A percentile compares a stretch with the other conserved stretches of the same genome.
phyloP scores from a whole-genome alignment of 805 yeast genomes.

The Teunomyces cretensis region DNA sequence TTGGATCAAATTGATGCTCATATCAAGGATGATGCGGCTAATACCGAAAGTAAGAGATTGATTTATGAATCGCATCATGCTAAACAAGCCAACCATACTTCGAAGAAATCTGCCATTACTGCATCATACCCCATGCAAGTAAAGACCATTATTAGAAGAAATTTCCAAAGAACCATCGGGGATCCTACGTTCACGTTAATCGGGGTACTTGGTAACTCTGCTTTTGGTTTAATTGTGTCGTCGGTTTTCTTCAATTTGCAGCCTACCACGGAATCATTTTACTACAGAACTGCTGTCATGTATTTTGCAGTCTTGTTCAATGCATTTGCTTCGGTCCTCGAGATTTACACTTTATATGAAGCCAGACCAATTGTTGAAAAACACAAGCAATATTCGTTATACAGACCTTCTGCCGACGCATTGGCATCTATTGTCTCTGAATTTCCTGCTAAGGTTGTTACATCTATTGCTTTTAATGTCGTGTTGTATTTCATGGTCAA shows the following conservation, averaged over 20 bases:
- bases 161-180: conserved; percentile 53
- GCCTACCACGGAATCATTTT: conserved; percentile 52
- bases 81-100: conserved; percentile 41
- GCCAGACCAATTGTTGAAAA: conserved; percentile 66
- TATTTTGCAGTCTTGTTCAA: conserved; percentile 62
- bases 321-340: conserved; percentile 60
- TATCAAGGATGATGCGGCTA: conserved; percentile 18
- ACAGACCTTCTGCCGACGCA: conserved; percentile 74
- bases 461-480: conserved; percentile 33
- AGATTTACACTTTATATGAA: conserved; percentile 56
- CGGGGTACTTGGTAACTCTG: conserved; percentile 50
- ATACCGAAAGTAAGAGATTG: conserved; percentile 10
- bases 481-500: conserved; percentile 29
- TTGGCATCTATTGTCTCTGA: conserved; percentile 60
- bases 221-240: conserved; percentile 60
- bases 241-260: conserved; percentile 57
- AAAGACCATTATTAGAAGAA: conserved; percentile 52
- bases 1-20: conserved; percentile 43
- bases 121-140: conserved; percentile 30
- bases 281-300: conserved; percentile 62
- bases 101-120: conserved; percentile 35
- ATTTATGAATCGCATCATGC: conserved; percentile 25
- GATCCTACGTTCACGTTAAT: conserved; percentile 56
- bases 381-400: conserved; percentile 70
- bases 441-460: conserved; percentile 55